These are phyloP conservation scores for Gillenia trifoliata DNA, from an alignment of 306 rosid species.

Conservation along the genomic window DNA sequence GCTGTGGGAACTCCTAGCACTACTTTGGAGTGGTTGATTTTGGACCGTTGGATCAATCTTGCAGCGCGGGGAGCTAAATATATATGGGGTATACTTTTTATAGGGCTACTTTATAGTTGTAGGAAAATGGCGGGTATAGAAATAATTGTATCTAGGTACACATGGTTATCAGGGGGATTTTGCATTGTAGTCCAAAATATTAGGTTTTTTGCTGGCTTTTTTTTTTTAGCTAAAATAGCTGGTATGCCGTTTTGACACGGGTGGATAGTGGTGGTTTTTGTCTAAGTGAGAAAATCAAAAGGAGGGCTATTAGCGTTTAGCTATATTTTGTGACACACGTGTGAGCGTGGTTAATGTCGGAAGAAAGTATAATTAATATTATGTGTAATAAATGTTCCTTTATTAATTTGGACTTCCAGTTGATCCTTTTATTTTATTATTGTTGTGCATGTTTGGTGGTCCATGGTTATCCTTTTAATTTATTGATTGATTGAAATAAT, in stretches of 20 bases:
- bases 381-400: too few species aligned
- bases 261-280: neutral
- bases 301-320: too few species aligned
- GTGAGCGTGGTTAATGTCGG: too few species aligned
- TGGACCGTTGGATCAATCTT: neutral
- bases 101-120: neutral
- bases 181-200: neutral
- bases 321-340: too few species aligned
- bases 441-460: too few species aligned
- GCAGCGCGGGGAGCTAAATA: neutral
- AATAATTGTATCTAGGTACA: neutral
- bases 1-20: slow-evolving; percentile 6
- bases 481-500: too few species aligned
- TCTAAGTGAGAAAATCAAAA: neutral
- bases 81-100: neutral
- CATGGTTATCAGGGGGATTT: too few species aligned
- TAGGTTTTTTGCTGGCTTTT: neutral
- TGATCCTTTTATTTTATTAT: too few species aligned
- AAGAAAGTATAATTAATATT: too few species aligned
- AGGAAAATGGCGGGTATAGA: neutral
- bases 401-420: too few species aligned
- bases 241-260: neutral
- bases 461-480: too few species aligned
- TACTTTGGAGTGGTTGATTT: slow-evolving; percentile 11
- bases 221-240: too few species aligned